Percentiles rank a stretch among this genome's conserved stretches.
These are phyloP conservation scores for Afroboletus lepidellus DNA, from an alignment of 1,284 basidiomycete genomes.

Conservation along the genomic window DNA sequence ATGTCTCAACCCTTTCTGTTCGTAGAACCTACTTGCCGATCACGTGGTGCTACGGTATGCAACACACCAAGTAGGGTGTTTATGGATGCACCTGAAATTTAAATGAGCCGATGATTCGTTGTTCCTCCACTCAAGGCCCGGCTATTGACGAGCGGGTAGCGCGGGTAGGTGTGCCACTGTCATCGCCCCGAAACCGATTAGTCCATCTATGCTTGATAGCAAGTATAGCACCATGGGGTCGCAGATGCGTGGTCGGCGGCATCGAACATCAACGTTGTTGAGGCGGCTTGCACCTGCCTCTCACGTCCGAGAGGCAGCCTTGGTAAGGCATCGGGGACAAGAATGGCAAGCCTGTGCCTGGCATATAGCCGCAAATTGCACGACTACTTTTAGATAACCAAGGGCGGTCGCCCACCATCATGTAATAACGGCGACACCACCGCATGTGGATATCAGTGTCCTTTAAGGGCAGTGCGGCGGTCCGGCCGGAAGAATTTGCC, in stretches of 20 bases:
- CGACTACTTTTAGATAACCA: conserved; percentile 8
- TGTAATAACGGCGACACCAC: conserved; percentile 14
- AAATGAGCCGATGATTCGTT: conserved; percentile 3
- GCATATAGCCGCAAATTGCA: conserved; percentile 16
- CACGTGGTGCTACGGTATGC: conserved; percentile 17
- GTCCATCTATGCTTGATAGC: conserved; percentile 11
- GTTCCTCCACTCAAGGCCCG: conserved; percentile 6
- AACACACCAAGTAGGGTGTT: conserved; percentile 3
- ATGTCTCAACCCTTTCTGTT: conserved; percentile 20
- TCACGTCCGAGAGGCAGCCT: conserved; percentile 7
- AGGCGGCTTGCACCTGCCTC: conserved; percentile 8
- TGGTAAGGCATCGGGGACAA: conserved; percentile 5
- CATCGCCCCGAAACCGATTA: conserved; percentile 5
- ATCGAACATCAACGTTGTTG: conserved; percentile 14
- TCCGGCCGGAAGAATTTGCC: conserved; percentile 18
- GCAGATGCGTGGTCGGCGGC: conserved; percentile 3
- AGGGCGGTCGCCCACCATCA: conserved; percentile 9
- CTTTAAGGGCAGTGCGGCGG: conserved; percentile 7
- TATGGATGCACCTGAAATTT: conserved; percentile 5
- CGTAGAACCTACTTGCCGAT: conserved; percentile 29
- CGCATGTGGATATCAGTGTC: conserved; percentile 2
- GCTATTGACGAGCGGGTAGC: conserved; percentile 8
- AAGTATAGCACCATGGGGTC: conserved; percentile 11
- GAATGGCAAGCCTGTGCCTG: conserved; percentile 23
- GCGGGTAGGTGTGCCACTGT: conserved; percentile 5